Evolutionary conservation across 2,329 filamentous ascomycete species (phyloP).

Genomic region (Xylariaceae sp.): DNA sequence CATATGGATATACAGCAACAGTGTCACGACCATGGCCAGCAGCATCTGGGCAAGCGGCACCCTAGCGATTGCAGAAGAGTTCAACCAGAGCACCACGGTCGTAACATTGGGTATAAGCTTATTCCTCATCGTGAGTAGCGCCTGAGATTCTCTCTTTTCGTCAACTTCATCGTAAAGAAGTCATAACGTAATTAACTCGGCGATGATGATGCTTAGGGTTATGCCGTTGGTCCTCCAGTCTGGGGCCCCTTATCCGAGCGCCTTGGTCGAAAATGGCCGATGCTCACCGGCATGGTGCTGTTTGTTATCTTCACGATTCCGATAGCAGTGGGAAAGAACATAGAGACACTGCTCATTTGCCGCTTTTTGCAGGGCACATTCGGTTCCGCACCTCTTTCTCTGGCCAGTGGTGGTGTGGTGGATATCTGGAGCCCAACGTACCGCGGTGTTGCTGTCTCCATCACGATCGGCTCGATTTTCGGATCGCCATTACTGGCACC

Average conservation of each 20-base stretch:
- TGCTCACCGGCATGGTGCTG: conserved; percentile 39
- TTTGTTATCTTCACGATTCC: conserved; percentile 43
- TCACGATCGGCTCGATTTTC: conserved; percentile 28
- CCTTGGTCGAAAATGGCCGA: conserved; percentile 40
- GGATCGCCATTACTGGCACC: conserved; percentile 14
- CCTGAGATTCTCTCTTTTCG: not conserved
- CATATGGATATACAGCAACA: conserved; percentile 18
- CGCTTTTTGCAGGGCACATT: conserved; percentile 43
- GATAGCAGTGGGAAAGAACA: conserved; percentile 31
- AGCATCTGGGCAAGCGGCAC: conserved; percentile 19
- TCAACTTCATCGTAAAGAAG: not conserved
- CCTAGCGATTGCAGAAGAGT: conserved; percentile 2
- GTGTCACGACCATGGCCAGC: conserved; percentile 15
- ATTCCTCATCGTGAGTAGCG: conserved; percentile 14
- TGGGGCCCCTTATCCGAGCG: conserved; percentile 42
- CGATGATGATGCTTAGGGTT: conserved; percentile 7
- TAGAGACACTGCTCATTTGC: conserved; percentile 25
- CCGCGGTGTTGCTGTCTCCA: conserved; percentile 35
- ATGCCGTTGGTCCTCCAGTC: conserved; percentile 36
- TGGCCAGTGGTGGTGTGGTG: conserved; percentile 39
- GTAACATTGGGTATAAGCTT: conserved; percentile 16
- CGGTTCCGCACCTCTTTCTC: conserved; percentile 38
- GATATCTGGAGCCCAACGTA: conserved; percentile 38
- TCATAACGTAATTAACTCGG: not conserved
- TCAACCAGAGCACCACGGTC: conserved; percentile 11